Base-by-base conservation (phyloP, 1,139 yeast genomes). In the Kurtzmaniella quercitrusa region DNA sequence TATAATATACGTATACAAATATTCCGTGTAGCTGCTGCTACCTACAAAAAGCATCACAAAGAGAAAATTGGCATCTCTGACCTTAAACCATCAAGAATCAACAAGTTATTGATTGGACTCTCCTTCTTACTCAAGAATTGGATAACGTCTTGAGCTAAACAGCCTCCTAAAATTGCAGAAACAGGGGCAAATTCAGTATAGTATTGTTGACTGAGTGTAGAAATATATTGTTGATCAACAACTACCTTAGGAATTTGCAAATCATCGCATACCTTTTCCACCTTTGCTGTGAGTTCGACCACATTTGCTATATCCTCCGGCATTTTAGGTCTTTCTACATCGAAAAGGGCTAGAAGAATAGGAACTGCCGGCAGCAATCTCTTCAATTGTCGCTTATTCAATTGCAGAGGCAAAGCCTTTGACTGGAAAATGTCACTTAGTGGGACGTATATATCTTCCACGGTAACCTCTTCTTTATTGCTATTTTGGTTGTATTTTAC, bases 91-190 rank as follows among this genome's bases (percentile, higher is more conserved):
- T 91, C 96, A 42, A 90, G 73, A 1, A 93, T 65, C 52, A 87
- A 73, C 42, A 87, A 73, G 60, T 94, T 93, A 57, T 89, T 91
- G 37, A 91, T 73, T 1, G 98, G 96, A 43, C 82, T 75, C 52
- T 87, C 91, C 53, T 83, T 81, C 51, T 78, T 78, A 42, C 95
- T 85, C 46, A 93, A 66, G 43, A 75, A 81, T 62, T 93, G 95
- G 39, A 93, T 85, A 9, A 90, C 85, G 59, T 93, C 97, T 62
- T 93, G 99, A 1, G 95, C 88, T 33, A 93, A 65, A 2, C 88
- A 76, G 1, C 98, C 98, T 9, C 98, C 98, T 9, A 93, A 57
- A 1, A 93, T 79, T 0, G 98, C 95, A 9, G 95, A 82, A 0
- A 85, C 82, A 0, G 98, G 96, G 2, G 93, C 75, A 50, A 87